These are phyloP conservation scores for Neurospora discreta DNA, from an alignment of 495 filamentous ascomycete species.

Conservation along the genomic window DNA sequence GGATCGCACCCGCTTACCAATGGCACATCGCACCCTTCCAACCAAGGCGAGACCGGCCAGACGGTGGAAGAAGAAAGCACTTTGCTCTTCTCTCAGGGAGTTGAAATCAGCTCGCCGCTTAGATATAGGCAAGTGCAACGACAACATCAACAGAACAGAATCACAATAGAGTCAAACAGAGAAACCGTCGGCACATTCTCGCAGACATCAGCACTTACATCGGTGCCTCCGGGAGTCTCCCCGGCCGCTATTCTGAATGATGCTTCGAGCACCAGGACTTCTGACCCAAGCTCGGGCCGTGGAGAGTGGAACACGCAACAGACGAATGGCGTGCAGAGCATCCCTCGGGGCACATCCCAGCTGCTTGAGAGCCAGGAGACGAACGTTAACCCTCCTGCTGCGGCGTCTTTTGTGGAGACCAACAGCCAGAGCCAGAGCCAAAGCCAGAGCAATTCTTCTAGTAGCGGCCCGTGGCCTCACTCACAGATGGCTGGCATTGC, in stretches of 20 bases:
- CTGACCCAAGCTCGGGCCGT: conserved; percentile 53
- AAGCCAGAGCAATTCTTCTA: conserved; percentile 28
- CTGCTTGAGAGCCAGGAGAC: conserved; percentile 45
- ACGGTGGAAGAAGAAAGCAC: conserved; percentile 44
- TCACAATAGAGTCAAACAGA: conserved; percentile 16
- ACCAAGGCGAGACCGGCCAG: conserved; percentile 40
- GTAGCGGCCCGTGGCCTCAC: conserved; percentile 32
- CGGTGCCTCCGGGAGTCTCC: conserved; percentile 65
- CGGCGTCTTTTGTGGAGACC: neutral
- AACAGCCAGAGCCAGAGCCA: conserved; percentile 5
- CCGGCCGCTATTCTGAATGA: conserved; percentile 69
- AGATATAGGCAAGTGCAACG: neutral
- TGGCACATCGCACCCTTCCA: conserved; percentile 51
- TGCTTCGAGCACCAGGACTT: conserved; percentile 77
- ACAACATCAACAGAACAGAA: neutral
- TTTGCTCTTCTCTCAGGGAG: neutral
- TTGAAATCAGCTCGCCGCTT: neutral
- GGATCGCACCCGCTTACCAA: conserved; percentile 47
- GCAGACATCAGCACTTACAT: conserved; percentile 62
- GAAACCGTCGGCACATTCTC: conserved; percentile 38
- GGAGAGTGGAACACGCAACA: conserved; percentile 51
- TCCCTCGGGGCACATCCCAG: conserved; percentile 32
- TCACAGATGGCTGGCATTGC: conserved; percentile 40
- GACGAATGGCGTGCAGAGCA: conserved; percentile 41
- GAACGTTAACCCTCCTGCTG: neutral